Evolutionary conservation across 257 asterid genomes (phyloP), one percentile per base, ranked within the genome.

Genomic region (Hygrophila difformis): DNA sequence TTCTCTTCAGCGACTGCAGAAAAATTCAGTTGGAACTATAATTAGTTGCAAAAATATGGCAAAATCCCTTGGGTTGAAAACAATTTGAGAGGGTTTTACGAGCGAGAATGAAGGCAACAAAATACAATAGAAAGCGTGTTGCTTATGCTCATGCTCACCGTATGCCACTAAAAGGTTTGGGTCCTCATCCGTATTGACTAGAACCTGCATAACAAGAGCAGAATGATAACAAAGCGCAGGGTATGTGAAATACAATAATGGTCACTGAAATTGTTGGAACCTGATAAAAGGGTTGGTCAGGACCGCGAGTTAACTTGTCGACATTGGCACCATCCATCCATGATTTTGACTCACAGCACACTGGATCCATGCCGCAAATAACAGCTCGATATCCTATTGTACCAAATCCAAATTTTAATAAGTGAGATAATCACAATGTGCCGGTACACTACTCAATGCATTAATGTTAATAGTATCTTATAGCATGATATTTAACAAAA

Each of bases 241-340:
- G n/a, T n/a, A 6, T n/a, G 35, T 16, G 33, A 54, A 35, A 55
- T 28, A 47, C n/a, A 36, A 42, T 8, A 15, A 23, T 44, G 39
- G 1, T 43, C 31, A 37, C 41, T 67, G 29, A 20, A n/a, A n/a
- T n/a, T n/a, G 12, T 26, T 26, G 21, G 45, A 34, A 89, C 98
- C 98, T 89, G 98, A 74, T 89, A 89, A 71, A 89, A 89, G 48
- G 98, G 92, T 62, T 86, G 96, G 61, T 76, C 94, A 11, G 93
- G 81, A 29, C 96, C 96, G 55, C 75, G 98, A 15, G 68, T 59
- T 70, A 89, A 51, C 70, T 74, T 79, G 39, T 68, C 81, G 18
- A 89, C 60, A 44, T 70, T 68, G 56, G 98, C 98, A 51, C 66
- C 65, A 63, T 85, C 96, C 76, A 85, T 89, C 98, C 98, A 89